Evolutionary conservation across 805 yeast species (phyloP), one percentile per base, ranked within the genome.

Genomic region (Wickerhamomyces strasburgensis): DNA sequence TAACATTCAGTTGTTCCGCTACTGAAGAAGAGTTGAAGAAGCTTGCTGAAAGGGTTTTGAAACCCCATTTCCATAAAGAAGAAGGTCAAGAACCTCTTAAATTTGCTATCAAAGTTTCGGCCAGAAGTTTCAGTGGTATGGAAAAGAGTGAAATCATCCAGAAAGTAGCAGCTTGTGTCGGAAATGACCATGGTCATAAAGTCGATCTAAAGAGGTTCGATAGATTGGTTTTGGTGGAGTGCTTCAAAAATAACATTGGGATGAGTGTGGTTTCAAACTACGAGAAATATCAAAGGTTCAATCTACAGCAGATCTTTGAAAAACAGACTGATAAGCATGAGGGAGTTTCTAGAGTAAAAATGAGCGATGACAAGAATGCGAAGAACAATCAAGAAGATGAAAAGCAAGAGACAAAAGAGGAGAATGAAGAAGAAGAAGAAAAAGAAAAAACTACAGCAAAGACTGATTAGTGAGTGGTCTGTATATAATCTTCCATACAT

Each of bases 221-320:
- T 43, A 79, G 80, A 53, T 64, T 93, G 48, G 74, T 93, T 33
- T 55, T 90, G 35, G 83, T 93, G 3, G 96, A 87, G 57, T 84
- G 96, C 55, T 90, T 81, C 63, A 90, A 89, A 64, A 83, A 77
- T 44, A 84, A 84, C 43, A 72, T 93, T 24, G 98, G 98, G 6
- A 78, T 86, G 75, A 70, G 93, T 46, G 90, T 88, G 5, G 87
- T 86, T 2, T 72, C 75, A 38, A 73, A 75, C 38, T 86, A 75
- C 51, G 78, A 73, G 16, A 62, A 68, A 45, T 70, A 73, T 42
- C 78, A 75, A 49, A 80, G 79, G 53, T 87, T 73, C 61, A 93
- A 93, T 55, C 61, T 93, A 29, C 90, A 86, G 54, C 94, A 84
- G 62, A 80, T 90, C 14, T 83, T 69, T 54, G 90, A 62, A 34